Conservation (phyloP, 164 flowering plant genomes). For the Pachysandra terminalis region DNA sequence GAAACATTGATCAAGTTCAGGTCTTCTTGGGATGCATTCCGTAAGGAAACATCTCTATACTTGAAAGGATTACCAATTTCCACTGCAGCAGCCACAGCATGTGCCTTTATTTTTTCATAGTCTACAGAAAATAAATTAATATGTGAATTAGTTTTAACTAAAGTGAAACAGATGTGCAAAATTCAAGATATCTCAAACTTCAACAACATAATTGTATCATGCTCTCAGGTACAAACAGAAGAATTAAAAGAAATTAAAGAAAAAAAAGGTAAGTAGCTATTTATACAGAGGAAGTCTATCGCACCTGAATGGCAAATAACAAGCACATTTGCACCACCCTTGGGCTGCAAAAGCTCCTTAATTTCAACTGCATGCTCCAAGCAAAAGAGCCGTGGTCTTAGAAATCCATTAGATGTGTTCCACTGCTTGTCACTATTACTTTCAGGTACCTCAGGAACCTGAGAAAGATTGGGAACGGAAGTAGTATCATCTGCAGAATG, state of each 20-base stretch:
- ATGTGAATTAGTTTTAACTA: slow-evolving; percentile 8
- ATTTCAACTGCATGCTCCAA: slow-evolving; percentile 85
- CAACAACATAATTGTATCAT: neutral
- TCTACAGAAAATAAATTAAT: slow-evolving; percentile 41
- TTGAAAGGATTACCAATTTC: slow-evolving; percentile 47
- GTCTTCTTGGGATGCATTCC: slow-evolving; percentile 64
- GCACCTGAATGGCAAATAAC: slow-evolving; percentile 95
- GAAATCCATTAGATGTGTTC: slow-evolving; percentile 39
- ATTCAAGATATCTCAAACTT: neutral
- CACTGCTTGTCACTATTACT: slow-evolving; percentile 27
- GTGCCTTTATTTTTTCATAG: slow-evolving; percentile 75
- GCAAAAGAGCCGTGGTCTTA: slow-evolving; percentile 87
- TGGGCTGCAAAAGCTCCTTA: slow-evolving; percentile 52
- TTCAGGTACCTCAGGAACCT: slow-evolving; percentile 11
- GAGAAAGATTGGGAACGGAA: slow-evolving; percentile 15
- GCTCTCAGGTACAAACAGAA: neutral
- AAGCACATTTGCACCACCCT: slow-evolving; percentile 84
- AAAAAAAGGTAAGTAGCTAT: neutral
- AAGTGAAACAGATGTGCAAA: neutral
- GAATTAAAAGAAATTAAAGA: neutral
- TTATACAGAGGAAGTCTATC: neutral
- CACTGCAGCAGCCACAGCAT: slow-evolving; percentile 61
- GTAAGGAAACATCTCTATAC: slow-evolving; percentile 49
- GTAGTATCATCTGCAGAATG: slow-evolving; percentile 16
- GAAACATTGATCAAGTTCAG: slow-evolving; percentile 74